Percentiles rank a stretch among this genome's conserved stretches.
Evolutionary conservation across 1,284 basidiomycete genomes (phyloP).

Genomic region (Ceratobasidium papillatum): DNA sequence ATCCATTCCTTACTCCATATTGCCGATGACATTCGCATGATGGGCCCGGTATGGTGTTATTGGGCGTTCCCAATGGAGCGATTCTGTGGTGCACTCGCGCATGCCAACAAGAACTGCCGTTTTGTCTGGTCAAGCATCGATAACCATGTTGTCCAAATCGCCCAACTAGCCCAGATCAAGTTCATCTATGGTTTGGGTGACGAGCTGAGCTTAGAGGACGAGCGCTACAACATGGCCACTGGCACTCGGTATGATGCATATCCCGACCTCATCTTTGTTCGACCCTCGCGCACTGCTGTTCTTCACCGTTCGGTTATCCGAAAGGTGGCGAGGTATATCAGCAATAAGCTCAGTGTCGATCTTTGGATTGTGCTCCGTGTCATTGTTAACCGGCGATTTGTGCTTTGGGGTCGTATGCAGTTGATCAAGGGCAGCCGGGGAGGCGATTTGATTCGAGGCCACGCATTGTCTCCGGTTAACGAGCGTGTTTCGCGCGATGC

Average conservation of each 20-base stretch:
- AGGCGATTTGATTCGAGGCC: not conserved
- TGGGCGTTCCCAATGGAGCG: slow-evolving; percentile 41
- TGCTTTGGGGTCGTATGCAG: slow-evolving; percentile 5
- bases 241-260: not conserved
- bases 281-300: slow-evolving; percentile 15
- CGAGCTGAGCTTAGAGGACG: slow-evolving; percentile 34
- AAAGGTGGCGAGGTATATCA: not conserved
- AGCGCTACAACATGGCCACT: slow-evolving; percentile 13
- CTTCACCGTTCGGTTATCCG: slow-evolving; percentile 42
- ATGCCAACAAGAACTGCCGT: not conserved
- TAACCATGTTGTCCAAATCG: not conserved
- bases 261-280: not conserved
- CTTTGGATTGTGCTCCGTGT: not conserved
- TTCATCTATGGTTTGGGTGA: slow-evolving; percentile 22
- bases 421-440: not conserved
- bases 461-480: not conserved
- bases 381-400: not conserved
- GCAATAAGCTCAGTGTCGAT: not conserved
- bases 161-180: slow-evolving; percentile 21
- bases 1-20: slow-evolving; percentile 38
- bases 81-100: slow-evolving; percentile 24
- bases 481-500: not conserved
- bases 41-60: slow-evolving; percentile 35
- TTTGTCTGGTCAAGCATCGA: slow-evolving; percentile 2
- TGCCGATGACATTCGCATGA: slow-evolving; percentile 25